These are phyloP conservation scores for Parastagonospora avenae DNA, from an alignment of 2,329 filamentous ascomycete genomes.

Conservation along the genomic window DNA sequence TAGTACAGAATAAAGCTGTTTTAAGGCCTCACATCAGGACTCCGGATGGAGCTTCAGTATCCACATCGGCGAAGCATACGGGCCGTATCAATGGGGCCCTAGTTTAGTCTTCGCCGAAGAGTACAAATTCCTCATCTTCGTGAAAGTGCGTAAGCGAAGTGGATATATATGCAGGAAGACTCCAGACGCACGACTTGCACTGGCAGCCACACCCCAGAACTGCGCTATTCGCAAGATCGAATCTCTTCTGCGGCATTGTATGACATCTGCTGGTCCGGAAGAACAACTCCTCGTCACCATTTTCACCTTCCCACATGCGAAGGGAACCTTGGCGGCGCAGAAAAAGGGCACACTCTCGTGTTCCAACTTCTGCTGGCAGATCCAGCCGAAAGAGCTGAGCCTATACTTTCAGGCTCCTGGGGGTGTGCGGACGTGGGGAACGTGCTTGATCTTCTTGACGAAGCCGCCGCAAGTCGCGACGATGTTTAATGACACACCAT, in stretches of 20 bases:
- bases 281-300: neutral
- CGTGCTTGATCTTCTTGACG: neutral
- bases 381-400: neutral
- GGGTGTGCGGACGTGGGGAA: neutral
- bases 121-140: neutral
- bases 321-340: neutral
- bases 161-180: neutral
- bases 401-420: neutral
- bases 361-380: neutral
- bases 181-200: neutral
- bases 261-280: neutral
- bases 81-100: neutral
- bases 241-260: neutral
- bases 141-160: neutral
- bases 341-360: too few species aligned
- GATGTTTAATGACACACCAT: neutral
- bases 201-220: neutral
- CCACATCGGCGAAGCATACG: neutral
- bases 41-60: neutral
- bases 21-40: too few species aligned
- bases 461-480: neutral
- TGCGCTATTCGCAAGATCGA: neutral
- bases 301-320: neutral
- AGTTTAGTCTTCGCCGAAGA: neutral
- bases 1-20: too few species aligned